Base-by-base conservation (phyloP, 2,329 filamentous ascomycete genomes). In the Penicillium sp. region DNA sequence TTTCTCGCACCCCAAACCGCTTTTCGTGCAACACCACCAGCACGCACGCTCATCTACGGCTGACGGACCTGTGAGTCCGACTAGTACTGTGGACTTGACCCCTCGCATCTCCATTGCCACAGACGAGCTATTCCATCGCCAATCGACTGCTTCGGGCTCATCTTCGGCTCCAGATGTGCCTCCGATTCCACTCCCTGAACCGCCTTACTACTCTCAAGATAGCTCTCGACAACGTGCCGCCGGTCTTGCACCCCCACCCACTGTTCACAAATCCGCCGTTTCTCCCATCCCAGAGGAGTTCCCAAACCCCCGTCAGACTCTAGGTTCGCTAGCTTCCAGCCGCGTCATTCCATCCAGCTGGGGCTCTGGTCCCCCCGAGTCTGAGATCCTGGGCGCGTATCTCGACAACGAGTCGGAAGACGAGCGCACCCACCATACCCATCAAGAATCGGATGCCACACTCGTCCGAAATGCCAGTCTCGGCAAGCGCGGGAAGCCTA, bases 251-350 rank as follows among this genome's bases (percentile, higher is more conserved):
- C 75, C 74, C 10, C 75, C 72, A 17, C 60, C 72, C 24, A 74
- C 75, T 40, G 68, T 74, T 33, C 76, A 89, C 2, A 85, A 83
- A 65, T 90, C 89, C 0, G 89, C 84, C 62, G 89, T 93, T 28
- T 90, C 90, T 0, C 90, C 91, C 0, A 93, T 93, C 57, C 89
- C 88, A 0, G 91, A 93, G 74, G 90, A 93, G 72, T 86, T 84
- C 65, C 83, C 85, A 0, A 81, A 79, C 54, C 69, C 76, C 26
- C 71, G 83, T 26, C 87, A 87, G 30, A 70, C 73, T 7, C 60
- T 69, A 71, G 82, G 82, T 30, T 92, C 90, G 0, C 89, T 86
- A 70, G 90, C 79, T 24, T 92, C 91, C 2, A 92, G 89, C 68
- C 85, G 87, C 38, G 89, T 86, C 0, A 91, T 92, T 73, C 90